phyloP scores from a whole-genome alignment of 2,329 filamentous ascomycete genomes.

The Pseudogymnoascus sp. region DNA sequence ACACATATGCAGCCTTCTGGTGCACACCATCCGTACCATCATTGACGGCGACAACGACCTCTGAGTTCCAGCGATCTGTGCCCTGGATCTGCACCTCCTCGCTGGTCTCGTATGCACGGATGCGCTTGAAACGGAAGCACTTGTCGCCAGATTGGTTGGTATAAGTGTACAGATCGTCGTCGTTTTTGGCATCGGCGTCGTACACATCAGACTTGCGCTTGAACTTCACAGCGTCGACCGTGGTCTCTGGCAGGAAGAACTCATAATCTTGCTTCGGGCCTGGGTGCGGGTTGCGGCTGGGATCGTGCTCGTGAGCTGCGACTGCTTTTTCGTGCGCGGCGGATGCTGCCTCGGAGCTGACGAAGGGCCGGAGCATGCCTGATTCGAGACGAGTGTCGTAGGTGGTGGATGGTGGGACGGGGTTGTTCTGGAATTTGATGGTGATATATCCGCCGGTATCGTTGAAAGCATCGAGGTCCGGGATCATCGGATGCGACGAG shows the following conservation, averaged over 20 bases:
- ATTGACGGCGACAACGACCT: slow-evolving; percentile 51
- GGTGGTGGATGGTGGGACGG: slow-evolving; percentile 41
- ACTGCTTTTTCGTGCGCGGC: slow-evolving; percentile 39
- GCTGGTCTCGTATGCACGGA: slow-evolving; percentile 57
- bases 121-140: slow-evolving; percentile 52
- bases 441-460: slow-evolving; percentile 62
- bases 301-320: slow-evolving; percentile 48
- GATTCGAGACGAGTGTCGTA: slow-evolving; percentile 56
- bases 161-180: slow-evolving; percentile 46
- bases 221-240: slow-evolving; percentile 43
- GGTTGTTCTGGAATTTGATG: slow-evolving; percentile 60
- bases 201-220: slow-evolving; percentile 51
- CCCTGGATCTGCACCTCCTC: slow-evolving; percentile 42
- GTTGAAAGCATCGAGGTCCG: slow-evolving; percentile 60
- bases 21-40: slow-evolving; percentile 41
- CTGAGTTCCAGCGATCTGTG: slow-evolving; percentile 54
- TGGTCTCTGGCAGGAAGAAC: slow-evolving; percentile 50
- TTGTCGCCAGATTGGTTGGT: slow-evolving; percentile 36
- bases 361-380: slow-evolving; percentile 52
- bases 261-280: slow-evolving; percentile 56
- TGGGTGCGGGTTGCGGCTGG: slow-evolving; percentile 45
- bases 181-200: slow-evolving; percentile 42
- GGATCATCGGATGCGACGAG: slow-evolving; percentile 52
- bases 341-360: slow-evolving; percentile 46
- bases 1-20: slow-evolving; percentile 56